phyloP scores from a whole-genome alignment of 2,329 filamentous ascomycete genomes.

The Penicillium sp. region DNA sequence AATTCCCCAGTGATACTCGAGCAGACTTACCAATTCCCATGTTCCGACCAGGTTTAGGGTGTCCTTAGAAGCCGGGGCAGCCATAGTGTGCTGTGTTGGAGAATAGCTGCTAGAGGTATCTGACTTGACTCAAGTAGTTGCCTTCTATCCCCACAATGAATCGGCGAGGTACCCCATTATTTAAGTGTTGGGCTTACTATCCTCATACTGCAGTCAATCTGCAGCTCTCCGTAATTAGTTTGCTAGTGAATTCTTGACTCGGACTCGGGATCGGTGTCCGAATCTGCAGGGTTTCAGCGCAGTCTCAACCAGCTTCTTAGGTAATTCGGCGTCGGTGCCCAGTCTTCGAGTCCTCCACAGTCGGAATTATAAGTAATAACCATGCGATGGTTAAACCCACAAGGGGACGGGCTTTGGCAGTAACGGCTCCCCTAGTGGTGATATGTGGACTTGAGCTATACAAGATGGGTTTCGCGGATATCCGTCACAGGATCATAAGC shows the following conservation, averaged over 20 bases:
- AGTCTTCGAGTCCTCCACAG: neutral
- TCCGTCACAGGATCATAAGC: too few relatives aligned
- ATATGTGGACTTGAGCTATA: too few relatives aligned
- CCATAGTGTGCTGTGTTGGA: slow-evolving; percentile 2
- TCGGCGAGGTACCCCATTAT: too few relatives aligned
- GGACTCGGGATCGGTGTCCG: slow-evolving; percentile 19
- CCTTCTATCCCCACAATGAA: too few relatives aligned
- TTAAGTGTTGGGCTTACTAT: too few relatives aligned
- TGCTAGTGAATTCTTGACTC: slow-evolving; percentile 1
- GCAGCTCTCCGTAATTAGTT: too few relatives aligned
- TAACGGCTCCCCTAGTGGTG: too few relatives aligned
- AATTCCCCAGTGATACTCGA: neutral
- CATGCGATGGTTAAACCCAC: too few relatives aligned
- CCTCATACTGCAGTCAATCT: too few relatives aligned
- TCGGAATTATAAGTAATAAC: neutral
- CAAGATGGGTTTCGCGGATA: too few relatives aligned
- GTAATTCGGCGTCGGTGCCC: neutral
- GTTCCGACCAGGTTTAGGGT: slow-evolving; percentile 13
- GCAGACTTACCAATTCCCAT: slow-evolving; percentile 15
- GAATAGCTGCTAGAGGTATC: neutral
- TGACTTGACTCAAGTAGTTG: too few relatives aligned
- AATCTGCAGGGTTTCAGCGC: slow-evolving; percentile 1
- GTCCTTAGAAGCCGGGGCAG: slow-evolving; percentile 1
- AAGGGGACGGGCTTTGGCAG: too few relatives aligned
- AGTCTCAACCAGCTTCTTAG: neutral